Conservation (phyloP, 805 yeast species). For the Starmera amethionina region DNA sequence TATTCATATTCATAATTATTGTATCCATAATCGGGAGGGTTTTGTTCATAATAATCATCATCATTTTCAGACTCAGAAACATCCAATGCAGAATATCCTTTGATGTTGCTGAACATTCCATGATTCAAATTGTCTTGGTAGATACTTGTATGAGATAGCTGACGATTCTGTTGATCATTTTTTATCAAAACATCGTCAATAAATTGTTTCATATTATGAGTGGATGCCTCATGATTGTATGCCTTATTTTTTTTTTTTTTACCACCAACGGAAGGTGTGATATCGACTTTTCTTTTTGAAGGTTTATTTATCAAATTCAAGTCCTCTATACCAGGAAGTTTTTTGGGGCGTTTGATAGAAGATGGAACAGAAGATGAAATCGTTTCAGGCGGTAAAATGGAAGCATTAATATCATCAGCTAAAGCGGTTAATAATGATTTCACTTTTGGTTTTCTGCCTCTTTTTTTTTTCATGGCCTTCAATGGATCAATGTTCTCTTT, state of each 20-base stretch:
- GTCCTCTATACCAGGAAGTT: background rate
- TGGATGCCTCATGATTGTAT: background rate
- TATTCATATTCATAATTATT: no score
- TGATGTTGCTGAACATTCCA: background rate
- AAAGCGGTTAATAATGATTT: background rate
- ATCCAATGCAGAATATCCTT: background rate
- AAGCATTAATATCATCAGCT: background rate
- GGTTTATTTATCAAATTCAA: background rate
- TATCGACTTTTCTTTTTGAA: background rate
- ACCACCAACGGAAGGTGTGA: no score
- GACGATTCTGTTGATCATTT: background rate
- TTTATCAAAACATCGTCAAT: background rate
- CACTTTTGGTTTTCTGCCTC: constrained; percentile 4
- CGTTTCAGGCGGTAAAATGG: background rate
- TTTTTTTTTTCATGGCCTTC: background rate
- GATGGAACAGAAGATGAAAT: background rate
- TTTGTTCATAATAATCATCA: background rate
- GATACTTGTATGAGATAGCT: background rate
- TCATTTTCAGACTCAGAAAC: background rate
- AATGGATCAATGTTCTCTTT: background rate
- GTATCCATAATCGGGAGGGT: background rate
- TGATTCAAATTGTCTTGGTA: background rate
- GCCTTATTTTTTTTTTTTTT: background rate
- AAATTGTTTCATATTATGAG: background rate
- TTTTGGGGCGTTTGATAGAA: background rate